Conservation (phyloP, 176 grass and related monocot species). For the Musa troglodytarum region DNA sequence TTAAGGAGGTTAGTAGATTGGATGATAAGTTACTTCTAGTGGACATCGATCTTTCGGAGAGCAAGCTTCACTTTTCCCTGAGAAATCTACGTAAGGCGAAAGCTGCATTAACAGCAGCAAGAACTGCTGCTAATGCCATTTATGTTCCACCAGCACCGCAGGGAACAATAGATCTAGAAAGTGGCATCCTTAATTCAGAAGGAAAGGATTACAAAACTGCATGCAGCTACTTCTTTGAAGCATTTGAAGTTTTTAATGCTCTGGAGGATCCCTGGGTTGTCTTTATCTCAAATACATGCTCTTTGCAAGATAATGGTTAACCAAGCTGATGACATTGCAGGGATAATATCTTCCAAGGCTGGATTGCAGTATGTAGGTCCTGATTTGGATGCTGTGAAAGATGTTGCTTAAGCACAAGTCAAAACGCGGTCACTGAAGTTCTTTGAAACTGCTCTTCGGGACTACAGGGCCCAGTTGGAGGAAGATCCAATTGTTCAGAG, state of each 20-base stretch:
- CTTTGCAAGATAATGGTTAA: conserved; percentile 95
- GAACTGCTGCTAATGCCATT: conserved; percentile 85
- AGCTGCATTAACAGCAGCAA: conserved; percentile 71
- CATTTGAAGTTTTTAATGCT: conserved; percentile 64
- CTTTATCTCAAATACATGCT: conserved; percentile 89
- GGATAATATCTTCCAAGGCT: conserved; percentile 70
- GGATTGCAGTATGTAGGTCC: conserved; percentile 59
- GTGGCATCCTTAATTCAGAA: conserved; percentile 79
- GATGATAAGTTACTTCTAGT: conserved; percentile 87
- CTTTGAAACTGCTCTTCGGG: conserved; percentile 65
- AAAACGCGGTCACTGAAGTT: conserved; percentile 66
- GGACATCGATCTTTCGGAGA: conserved; percentile 85
- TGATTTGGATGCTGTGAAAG: conserved; percentile 92
- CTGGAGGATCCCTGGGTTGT: conserved; percentile 52
- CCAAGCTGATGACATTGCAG: conserved; percentile 68
- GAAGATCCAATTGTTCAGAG: conserved; percentile 71
- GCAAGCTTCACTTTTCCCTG: conserved; percentile 84
- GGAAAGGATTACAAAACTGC: conserved; percentile 87
- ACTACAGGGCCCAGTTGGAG: conserved; percentile 62
- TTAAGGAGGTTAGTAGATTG: conserved; percentile 82
- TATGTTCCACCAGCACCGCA: conserved; percentile 83
- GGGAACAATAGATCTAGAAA: conserved; percentile 84
- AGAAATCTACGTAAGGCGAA: conserved; percentile 82
- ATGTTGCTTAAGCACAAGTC: conserved; percentile 53
- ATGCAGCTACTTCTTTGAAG: conserved; percentile 90